These are phyloP conservation scores for Chara braunii DNA, from an alignment of 139 green algal genomes.

Conservation along the genomic window DNA sequence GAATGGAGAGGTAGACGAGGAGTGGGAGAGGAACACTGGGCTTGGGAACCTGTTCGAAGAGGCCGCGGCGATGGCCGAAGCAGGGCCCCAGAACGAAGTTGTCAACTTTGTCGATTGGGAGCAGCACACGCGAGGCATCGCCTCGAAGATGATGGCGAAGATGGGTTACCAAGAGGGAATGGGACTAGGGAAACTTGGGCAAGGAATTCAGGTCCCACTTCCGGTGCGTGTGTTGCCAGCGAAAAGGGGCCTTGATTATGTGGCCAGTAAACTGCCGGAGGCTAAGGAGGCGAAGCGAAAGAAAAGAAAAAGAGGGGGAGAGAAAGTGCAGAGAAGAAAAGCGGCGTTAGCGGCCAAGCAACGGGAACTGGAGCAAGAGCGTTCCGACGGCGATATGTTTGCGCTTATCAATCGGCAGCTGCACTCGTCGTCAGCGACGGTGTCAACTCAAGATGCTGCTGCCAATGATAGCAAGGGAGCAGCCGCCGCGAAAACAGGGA, in stretches of 20 bases:
- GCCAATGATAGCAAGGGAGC: neutral
- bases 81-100: constrained; percentile 17
- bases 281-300: constrained; percentile 14
- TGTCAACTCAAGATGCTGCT: neutral
- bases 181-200: constrained; percentile 13
- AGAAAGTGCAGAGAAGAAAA: constrained; percentile 16
- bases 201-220: constrained; percentile 21
- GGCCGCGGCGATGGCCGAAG: constrained; percentile 4
- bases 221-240: neutral
- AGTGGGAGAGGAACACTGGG: too few species aligned
- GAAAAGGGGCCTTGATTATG: constrained; percentile 4
- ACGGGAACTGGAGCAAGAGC: neutral
- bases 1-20: too few species aligned
- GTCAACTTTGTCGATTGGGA: constrained; percentile 30
- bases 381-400: constrained; percentile 10
- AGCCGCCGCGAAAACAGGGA: neutral
- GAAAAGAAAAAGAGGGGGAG: constrained; percentile 24
- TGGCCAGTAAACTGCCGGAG: neutral
- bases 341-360: neutral
- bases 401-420: constrained; percentile 18
- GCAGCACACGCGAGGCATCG: constrained; percentile 38
- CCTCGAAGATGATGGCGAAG: constrained; percentile 31
- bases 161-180: constrained; percentile 24
- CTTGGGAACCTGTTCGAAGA: constrained; percentile 3
- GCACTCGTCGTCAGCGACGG: neutral